phyloP scores from a whole-genome alignment of 805 yeast genomes.

The Sugiyamaella americana region DNA sequence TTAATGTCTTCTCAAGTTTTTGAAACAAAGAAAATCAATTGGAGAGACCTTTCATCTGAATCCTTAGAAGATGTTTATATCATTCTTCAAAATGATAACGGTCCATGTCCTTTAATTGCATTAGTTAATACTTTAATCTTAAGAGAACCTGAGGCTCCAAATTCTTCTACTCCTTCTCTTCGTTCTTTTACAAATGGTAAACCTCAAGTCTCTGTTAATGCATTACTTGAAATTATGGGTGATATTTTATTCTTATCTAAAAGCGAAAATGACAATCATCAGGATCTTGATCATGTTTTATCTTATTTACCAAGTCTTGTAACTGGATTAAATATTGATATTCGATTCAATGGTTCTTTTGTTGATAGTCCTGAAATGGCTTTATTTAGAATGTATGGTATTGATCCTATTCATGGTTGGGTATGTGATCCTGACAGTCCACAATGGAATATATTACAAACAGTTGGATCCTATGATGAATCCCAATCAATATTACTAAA shows the following conservation, averaged over 20 bases:
- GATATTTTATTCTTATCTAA: conserved; percentile 32
- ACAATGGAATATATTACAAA: conserved; percentile 33
- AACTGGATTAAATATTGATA: conserved; percentile 68
- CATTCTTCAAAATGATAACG: conserved; percentile 66
- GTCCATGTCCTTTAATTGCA: conserved; percentile 85
- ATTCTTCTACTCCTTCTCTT: conserved; percentile 22
- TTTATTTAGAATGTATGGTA: conserved; percentile 52
- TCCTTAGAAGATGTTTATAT: too few relatives aligned
- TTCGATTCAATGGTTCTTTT: conserved; percentile 60
- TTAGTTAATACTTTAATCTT: conserved; percentile 63
- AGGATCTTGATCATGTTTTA: conserved; percentile 39
- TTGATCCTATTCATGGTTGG: conserved; percentile 82
- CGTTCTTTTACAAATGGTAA: conserved; percentile 28
- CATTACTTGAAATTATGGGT: conserved; percentile 47
- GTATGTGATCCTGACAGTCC: conserved; percentile 41
- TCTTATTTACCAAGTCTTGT: conserved; percentile 56
- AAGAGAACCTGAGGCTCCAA: conserved; percentile 32
- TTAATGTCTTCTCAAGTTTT: too few relatives aligned
- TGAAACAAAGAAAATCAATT: too few relatives aligned
- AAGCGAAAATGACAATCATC: conserved; percentile 1
- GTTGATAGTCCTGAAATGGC: conserved; percentile 46
- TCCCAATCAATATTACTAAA: conserved; percentile 53
- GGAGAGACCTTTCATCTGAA: too few relatives aligned
- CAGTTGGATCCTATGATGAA: conserved; percentile 47
- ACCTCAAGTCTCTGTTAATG: conserved; percentile 33